These are phyloP conservation scores for Ascochyta rabiei DNA, from an alignment of 2,329 filamentous ascomycete species.

Conservation along the genomic window DNA sequence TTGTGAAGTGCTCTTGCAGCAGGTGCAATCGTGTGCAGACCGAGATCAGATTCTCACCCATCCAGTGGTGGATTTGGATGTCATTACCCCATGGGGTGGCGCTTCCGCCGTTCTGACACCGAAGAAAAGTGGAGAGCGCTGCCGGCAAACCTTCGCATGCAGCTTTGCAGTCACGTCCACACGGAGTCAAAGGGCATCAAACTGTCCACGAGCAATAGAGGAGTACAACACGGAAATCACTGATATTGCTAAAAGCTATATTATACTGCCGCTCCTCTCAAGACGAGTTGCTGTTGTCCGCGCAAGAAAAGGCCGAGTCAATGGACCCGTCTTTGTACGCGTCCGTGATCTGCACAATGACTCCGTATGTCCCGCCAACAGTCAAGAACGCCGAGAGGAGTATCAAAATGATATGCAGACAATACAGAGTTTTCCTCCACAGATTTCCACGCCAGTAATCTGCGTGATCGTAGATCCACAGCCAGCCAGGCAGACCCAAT, in stretches of 20 bases:
- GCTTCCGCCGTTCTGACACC: background rate
- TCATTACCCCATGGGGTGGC: constrained; percentile 2
- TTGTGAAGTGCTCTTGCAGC: background rate
- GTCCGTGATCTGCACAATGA: constrained; percentile 58
- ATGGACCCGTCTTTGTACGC: constrained; percentile 58
- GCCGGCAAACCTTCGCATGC: background rate
- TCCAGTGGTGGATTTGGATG: background rate
- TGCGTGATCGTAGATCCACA: constrained; percentile 59
- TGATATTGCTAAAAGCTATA: background rate
- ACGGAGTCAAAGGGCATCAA: too few species aligned
- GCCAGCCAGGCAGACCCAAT: constrained; percentile 55
- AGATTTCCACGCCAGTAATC: constrained; percentile 48
- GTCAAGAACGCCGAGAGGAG: constrained; percentile 56
- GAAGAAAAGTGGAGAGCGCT: background rate
- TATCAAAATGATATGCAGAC: constrained; percentile 52
- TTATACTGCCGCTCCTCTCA: background rate
- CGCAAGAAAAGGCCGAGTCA: constrained; percentile 43
- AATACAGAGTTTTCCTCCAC: constrained; percentile 47
- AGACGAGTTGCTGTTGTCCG: constrained; percentile 41
- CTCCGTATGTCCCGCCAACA: constrained; percentile 58
- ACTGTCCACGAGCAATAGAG: background rate
- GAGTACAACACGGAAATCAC: too few species aligned
- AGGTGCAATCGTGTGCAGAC: background rate
- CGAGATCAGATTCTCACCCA: background rate
- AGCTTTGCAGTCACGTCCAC: background rate